A percentile compares a stretch with the other conserved stretches of the same genome.
Evolutionary conservation across 1,284 basidiomycete species (phyloP).

Genomic region (Cutaneotrichosporon daszewskae): DNA sequence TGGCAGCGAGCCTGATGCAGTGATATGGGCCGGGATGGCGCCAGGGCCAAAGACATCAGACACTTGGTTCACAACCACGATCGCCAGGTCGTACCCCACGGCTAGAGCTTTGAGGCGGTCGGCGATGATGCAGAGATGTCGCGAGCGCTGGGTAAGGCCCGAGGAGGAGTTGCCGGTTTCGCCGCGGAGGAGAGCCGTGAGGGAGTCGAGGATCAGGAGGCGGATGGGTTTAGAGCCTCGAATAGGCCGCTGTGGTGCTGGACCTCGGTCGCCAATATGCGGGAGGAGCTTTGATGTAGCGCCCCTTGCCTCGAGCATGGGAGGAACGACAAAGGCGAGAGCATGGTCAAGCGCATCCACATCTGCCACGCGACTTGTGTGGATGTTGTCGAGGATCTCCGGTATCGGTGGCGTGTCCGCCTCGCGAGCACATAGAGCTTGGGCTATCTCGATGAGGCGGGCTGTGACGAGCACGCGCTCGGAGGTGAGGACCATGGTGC

Average conservation of each 20-base stretch:
- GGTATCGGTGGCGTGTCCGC: slow-evolving; percentile 2
- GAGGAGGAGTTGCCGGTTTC: slow-evolving; percentile 33
- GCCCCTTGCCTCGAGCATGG: slow-evolving; percentile 50
- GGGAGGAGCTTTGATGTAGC: too few relatives aligned
- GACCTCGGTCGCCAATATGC: neutral
- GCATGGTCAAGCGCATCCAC: slow-evolving; percentile 61
- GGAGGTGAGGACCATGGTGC: slow-evolving; percentile 67
- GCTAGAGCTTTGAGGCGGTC: slow-evolving; percentile 64
- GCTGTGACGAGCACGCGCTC: slow-evolving; percentile 64
- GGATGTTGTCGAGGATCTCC: slow-evolving; percentile 59
- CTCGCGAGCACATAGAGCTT: slow-evolving; percentile 22
- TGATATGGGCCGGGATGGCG: neutral
- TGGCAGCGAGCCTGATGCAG: neutral
- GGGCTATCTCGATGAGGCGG: slow-evolving; percentile 51
- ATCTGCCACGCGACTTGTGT: slow-evolving; percentile 57
- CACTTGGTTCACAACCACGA: slow-evolving; percentile 81
- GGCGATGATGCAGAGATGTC: slow-evolving; percentile 62
- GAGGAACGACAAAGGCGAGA: slow-evolving; percentile 60
- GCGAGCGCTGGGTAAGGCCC: slow-evolving; percentile 64
- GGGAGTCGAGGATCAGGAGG: slow-evolving; percentile 71
- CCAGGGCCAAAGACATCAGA: slow-evolving; percentile 58
- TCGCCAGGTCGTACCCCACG: slow-evolving; percentile 58
- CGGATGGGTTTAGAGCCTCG: slow-evolving; percentile 36
- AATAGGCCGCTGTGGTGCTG: neutral
- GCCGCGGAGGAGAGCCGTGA: slow-evolving; percentile 70